phyloP scores from a whole-genome alignment of 345 rosid species.

The Melastoma malabathricum region DNA sequence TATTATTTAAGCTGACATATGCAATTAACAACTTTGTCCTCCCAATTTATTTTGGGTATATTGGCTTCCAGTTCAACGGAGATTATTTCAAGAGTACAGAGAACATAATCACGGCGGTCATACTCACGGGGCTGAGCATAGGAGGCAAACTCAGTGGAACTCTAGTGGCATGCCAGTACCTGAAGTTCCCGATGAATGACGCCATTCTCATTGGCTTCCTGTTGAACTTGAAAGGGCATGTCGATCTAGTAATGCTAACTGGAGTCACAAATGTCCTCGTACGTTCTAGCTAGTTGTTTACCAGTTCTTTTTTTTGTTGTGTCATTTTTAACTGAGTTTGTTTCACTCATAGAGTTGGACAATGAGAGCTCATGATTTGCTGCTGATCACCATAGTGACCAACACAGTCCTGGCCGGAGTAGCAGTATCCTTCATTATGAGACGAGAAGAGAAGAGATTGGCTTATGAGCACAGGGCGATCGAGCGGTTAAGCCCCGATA shows the following conservation, averaged over 20 bases:
- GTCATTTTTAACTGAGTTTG: no score
- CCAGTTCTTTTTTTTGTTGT: not conserved
- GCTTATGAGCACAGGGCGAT: conserved; percentile 29
- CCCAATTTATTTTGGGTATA: conserved; percentile 70
- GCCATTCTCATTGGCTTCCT: conserved; percentile 36
- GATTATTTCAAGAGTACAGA: conserved; percentile 1
- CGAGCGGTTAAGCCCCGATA: conserved; percentile 30
- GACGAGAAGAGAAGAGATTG: conserved; percentile 21
- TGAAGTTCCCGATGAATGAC: conserved; percentile 40
- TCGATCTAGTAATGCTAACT: conserved; percentile 40
- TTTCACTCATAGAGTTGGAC: conserved; percentile 21
- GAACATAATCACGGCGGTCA: conserved; percentile 11
- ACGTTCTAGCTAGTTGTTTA: conserved; percentile 1
- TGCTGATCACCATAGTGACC: conserved; percentile 38
- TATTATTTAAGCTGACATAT: conserved; percentile 44
- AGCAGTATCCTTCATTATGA: conserved; percentile 27
- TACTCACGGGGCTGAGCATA: conserved; percentile 28
- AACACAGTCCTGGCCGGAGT: conserved; percentile 49
- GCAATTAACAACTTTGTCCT: conserved; percentile 63
- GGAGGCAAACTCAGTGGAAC: conserved; percentile 50
- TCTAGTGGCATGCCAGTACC: conserved; percentile 33
- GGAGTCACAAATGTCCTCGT: conserved; percentile 13
- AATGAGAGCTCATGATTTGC: conserved; percentile 28
- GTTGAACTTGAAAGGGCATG: conserved; percentile 60
- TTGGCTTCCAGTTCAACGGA: conserved; percentile 54